A percentile compares a stretch with the other conserved stretches of the same genome.
Conservation (phyloP, 1,284 basidiomycete species). For the Gymnopus androsaceus region DNA sequence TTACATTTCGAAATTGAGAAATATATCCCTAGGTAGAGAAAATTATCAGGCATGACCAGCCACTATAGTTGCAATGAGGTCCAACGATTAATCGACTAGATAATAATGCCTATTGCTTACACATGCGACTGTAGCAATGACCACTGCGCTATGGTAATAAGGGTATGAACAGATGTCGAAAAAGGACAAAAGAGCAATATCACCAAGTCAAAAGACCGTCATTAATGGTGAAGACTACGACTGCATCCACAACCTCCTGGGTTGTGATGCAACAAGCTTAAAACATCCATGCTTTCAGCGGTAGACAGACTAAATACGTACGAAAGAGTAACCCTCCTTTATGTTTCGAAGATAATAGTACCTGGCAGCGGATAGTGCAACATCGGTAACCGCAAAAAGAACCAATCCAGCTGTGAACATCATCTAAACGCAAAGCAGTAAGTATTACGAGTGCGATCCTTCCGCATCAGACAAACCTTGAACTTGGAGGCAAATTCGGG, state of each 20-base stretch:
- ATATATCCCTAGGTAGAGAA: not conserved
- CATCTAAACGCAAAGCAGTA: not conserved
- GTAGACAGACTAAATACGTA: not conserved
- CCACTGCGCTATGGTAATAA: not conserved
- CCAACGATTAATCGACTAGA: not conserved
- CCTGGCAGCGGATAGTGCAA: not conserved
- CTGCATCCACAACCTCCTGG: conserved; percentile 4
- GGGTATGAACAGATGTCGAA: not conserved
- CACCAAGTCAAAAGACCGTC: conserved; percentile 6
- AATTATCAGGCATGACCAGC: conserved; percentile 7
- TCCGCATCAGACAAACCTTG: not conserved
- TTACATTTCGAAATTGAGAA: conserved; percentile 4
- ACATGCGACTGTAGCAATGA: not conserved
- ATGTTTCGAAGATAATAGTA: conserved; percentile 9
- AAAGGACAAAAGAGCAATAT: not conserved
- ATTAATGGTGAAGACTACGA: conserved; percentile 4
- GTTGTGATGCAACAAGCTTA: no score
- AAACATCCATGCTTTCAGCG: not conserved
- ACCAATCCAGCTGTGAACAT: not conserved
- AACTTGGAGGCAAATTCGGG: not conserved
- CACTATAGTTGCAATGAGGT: not conserved
- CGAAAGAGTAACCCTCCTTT: not conserved
- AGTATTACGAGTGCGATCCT: not conserved
- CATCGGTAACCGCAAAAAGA: conserved; percentile 1
- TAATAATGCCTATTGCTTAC: not conserved